phyloP scores from a whole-genome alignment of 2,329 filamentous ascomycete species.

The Aspergillus brasiliensis region DNA sequence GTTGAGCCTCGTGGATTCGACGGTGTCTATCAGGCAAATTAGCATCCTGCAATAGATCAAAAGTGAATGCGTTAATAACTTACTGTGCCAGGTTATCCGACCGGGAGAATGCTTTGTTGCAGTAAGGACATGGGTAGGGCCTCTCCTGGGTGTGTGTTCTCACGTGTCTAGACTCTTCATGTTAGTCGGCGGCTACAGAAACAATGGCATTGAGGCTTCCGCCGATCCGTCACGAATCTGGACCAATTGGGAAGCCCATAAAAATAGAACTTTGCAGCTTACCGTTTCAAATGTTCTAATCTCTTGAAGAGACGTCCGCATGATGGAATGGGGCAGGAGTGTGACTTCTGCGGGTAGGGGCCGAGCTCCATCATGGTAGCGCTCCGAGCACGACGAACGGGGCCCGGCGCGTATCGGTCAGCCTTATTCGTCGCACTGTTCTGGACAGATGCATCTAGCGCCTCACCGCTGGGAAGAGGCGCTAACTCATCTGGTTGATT shows the following conservation, averaged over 20 bases:
- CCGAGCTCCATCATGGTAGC: slow-evolving; percentile 96
- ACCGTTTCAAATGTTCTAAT: slow-evolving; percentile 98
- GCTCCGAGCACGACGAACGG: slow-evolving; percentile 85
- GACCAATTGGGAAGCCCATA: slow-evolving; percentile 23
- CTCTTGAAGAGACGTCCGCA: slow-evolving; percentile 98
- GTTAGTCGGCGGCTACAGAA: slow-evolving; percentile 56
- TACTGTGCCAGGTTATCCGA: slow-evolving; percentile 99
- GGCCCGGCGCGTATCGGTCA: slow-evolving; percentile 60
- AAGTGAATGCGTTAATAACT: slow-evolving; percentile 32
- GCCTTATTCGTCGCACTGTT: slow-evolving; percentile 62
- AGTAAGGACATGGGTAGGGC: slow-evolving; percentile 95
- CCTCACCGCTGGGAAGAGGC: slow-evolving; percentile 64
- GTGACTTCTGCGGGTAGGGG: slow-evolving; percentile 95
- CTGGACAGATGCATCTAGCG: slow-evolving; percentile 56
- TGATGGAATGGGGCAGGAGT: slow-evolving; percentile 98
- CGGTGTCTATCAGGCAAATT: slow-evolving; percentile 58
- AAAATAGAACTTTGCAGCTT: slow-evolving; percentile 52
- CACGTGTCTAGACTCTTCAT: slow-evolving; percentile 74
- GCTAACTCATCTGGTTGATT: slow-evolving; percentile 69
- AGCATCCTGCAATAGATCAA: slow-evolving; percentile 29
- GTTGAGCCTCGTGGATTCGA: slow-evolving; percentile 77
- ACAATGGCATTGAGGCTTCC: slow-evolving; percentile 41
- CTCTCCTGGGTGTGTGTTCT: slow-evolving; percentile 99
- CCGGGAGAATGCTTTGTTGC: slow-evolving; percentile 97
- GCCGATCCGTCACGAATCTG: slow-evolving; percentile 27